Percentiles rank a stretch among this genome's conserved stretches.
Conservation (phyloP, 2,329 filamentous ascomycete genomes). For the Aspergillus terreus region DNA sequence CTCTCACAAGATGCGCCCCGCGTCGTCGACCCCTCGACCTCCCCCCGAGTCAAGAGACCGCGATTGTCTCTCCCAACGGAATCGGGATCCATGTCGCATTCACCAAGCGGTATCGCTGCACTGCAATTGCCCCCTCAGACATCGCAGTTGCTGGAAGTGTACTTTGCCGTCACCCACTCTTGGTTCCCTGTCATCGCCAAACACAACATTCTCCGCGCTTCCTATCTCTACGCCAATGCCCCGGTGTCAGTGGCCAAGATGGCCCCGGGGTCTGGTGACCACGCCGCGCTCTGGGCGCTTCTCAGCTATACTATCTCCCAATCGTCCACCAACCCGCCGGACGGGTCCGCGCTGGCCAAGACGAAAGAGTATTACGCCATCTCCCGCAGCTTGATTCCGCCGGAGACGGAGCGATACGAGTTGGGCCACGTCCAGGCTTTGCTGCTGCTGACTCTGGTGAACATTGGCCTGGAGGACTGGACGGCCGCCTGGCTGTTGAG, state of each 20-base stretch:
- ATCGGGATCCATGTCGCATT: constrained; percentile 3
- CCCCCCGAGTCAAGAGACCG: constrained; percentile 24
- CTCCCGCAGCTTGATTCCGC: constrained; percentile 36
- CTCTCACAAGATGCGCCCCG: constrained; percentile 27
- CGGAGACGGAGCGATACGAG: constrained; percentile 37
- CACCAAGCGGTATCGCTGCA: constrained; percentile 7
- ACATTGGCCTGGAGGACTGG: constrained; percentile 45
- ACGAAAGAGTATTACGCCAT: constrained; percentile 34
- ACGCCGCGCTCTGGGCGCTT: constrained; percentile 43
- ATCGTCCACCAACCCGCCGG: constrained; percentile 16
- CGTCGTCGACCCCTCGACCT: constrained; percentile 24
- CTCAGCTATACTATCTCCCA: constrained; percentile 41
- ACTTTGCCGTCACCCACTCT: constrained; percentile 56
- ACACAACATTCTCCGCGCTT: constrained; percentile 53
- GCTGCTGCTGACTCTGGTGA: constrained; percentile 47
- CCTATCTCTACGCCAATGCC: constrained; percentile 52
- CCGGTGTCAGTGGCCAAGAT: constrained; percentile 30
- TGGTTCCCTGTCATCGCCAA: constrained; percentile 61
- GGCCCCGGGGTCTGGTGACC: constrained; percentile 36
- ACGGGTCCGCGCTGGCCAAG: constrained; percentile 17
- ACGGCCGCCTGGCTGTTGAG: constrained; percentile 53
- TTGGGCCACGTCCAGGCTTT: constrained; percentile 44
- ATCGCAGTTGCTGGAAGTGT: constrained; percentile 53
- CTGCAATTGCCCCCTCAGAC: constrained; percentile 47
- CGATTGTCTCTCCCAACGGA: constrained; percentile 22